phyloP scores from a whole-genome alignment of 768 basidiomycete genomes.

The Leccinum disarticulatum region DNA sequence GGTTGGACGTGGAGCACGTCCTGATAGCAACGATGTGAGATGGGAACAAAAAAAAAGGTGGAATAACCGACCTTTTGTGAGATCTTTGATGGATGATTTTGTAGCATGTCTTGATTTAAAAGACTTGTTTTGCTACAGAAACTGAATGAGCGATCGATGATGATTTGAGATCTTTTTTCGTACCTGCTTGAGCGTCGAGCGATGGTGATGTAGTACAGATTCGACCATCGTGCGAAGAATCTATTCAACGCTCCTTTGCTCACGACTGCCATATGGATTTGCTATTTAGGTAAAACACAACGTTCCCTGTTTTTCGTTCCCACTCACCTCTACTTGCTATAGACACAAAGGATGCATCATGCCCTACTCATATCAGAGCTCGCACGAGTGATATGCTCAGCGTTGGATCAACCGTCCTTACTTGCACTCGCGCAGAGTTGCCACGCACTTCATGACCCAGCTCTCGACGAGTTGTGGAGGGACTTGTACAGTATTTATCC shows the following conservation, averaged over 20 bases:
- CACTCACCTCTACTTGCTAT: too few species aligned
- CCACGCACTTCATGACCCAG: slow-evolving; percentile 20
- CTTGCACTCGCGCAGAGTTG: slow-evolving; percentile 26
- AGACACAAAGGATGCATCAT: slow-evolving; percentile 18
- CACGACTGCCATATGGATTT: too few species aligned
- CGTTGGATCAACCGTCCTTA: slow-evolving; percentile 15
- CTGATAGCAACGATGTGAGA: slow-evolving; percentile 32
- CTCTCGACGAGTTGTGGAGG: slow-evolving; percentile 28
- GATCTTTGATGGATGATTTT: slow-evolving; percentile 80
- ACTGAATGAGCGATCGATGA: not conserved
- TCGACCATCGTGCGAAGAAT: slow-evolving; percentile 20
- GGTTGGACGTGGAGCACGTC: slow-evolving; percentile 55
- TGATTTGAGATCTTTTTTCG: slow-evolving; percentile 16
- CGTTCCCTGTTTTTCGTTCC: too few species aligned
- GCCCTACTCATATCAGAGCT: slow-evolving; percentile 27
- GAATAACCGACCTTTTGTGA: slow-evolving; percentile 66
- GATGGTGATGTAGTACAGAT: slow-evolving; percentile 52
- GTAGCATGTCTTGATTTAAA: slow-evolving; percentile 92
- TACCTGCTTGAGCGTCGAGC: slow-evolving; percentile 86
- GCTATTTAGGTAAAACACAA: too few species aligned
- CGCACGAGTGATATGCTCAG: slow-evolving; percentile 17
- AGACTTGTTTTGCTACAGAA: slow-evolving; percentile 74
- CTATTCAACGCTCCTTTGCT: too few species aligned
- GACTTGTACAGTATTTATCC: slow-evolving; percentile 23
- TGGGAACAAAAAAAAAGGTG: not conserved